A percentile compares a stretch with the other conserved stretches of the same genome.
Evolutionary conservation across 768 basidiomycete species (phyloP).

Genomic region (Amylocystis lapponica): DNA sequence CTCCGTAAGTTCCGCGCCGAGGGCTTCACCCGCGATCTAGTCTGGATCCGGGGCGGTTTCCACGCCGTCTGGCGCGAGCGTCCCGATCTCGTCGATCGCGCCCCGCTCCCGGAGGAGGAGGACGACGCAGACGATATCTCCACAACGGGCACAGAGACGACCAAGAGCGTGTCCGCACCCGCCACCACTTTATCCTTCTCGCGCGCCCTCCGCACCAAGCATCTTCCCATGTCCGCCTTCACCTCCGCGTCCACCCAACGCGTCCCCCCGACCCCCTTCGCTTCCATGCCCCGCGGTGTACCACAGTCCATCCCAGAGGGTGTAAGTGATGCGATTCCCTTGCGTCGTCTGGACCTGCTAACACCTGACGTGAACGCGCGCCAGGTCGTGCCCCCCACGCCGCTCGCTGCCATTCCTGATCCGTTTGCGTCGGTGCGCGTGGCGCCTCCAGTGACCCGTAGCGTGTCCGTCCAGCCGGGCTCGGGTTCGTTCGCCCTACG

Average conservation of each 20-base stretch:
- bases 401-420: not conserved
- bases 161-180: conserved; percentile 14
- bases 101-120: conserved; percentile 27
- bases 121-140: conserved; percentile 3
- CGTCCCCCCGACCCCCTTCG: not conserved
- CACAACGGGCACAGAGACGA: conserved; percentile 1
- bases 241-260: conserved; percentile 37
- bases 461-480: not conserved
- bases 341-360: no score
- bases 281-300: not conserved
- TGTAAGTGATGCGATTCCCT: no score
- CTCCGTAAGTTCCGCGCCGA: conserved; percentile 68
- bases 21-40: conserved; percentile 55
- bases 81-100: conserved; percentile 46
- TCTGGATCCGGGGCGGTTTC: conserved; percentile 83
- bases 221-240: conserved; percentile 63
- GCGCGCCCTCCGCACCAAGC: conserved; percentile 44
- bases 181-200: conserved; percentile 13
- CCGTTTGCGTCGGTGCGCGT: not conserved
- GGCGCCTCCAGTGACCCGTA: not conserved
- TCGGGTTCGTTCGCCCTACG: conserved; percentile 1
- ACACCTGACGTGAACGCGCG: no score
- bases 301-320: no score
- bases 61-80: conserved; percentile 56
- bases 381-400: conserved; percentile 4